Evolutionary conservation across 371 early-diverging fungal genomes (phyloP).

Genomic region (Mucor circinelloides): DNA sequence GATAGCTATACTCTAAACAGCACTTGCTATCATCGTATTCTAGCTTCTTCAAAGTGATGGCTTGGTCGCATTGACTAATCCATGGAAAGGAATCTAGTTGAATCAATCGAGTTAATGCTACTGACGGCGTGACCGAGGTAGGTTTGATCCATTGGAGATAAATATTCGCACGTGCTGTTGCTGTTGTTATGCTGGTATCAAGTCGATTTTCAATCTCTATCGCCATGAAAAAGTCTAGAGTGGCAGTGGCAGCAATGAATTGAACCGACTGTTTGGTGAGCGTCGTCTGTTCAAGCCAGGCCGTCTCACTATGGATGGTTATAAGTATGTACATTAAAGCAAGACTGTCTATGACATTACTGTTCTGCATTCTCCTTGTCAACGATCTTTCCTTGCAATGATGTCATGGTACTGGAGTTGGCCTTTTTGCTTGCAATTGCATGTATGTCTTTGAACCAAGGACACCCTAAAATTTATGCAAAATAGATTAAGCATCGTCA

Average conservation of each 20-base stretch:
- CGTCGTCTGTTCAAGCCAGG: constrained; percentile 2
- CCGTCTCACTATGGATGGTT: not conserved
- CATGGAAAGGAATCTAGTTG: not conserved
- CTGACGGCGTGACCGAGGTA: not conserved
- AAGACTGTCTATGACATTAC: not conserved
- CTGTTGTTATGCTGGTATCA: not conserved
- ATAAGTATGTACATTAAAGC: too few species aligned
- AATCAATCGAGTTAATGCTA: not conserved
- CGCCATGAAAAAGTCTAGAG: not conserved
- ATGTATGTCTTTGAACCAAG: constrained; percentile 7
- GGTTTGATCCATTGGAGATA: constrained; percentile 22
- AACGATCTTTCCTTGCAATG: constrained; percentile 4
- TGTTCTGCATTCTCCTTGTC: not conserved
- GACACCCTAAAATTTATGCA: constrained; percentile 17
- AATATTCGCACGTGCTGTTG: constrained; percentile 29
- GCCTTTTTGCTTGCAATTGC: not conserved
- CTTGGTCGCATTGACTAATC: constrained; percentile 9
- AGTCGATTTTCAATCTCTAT: constrained; percentile 8
- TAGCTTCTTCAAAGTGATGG: not conserved
- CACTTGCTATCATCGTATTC: not conserved
- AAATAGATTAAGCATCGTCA: not conserved
- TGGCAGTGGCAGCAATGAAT: constrained; percentile 6
- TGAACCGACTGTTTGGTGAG: constrained; percentile 6
- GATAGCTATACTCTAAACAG: constrained; percentile 9
- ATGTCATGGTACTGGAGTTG: not conserved